A percentile compares a stretch with the other conserved stretches of the same genome.
These are phyloP conservation scores for Oryza meyeriana DNA, from an alignment of 176 grass and related monocot species.

Conservation along the genomic window DNA sequence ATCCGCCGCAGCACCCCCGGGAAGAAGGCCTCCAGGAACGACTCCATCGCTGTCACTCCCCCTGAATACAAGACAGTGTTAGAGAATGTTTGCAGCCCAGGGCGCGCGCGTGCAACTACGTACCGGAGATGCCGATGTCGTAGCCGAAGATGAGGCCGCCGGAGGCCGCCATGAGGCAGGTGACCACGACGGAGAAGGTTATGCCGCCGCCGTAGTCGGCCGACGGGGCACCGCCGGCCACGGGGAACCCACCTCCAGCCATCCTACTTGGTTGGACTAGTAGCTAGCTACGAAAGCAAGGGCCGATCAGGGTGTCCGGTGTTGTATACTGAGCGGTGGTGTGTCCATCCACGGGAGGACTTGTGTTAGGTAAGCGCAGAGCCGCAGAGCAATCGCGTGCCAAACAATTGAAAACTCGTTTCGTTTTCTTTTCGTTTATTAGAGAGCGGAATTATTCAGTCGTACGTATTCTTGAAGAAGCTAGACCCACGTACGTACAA, in stretches of 20 bases:
- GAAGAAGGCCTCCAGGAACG: constrained; percentile 56
- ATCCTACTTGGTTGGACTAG: neutral
- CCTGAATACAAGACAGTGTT: constrained; percentile 11
- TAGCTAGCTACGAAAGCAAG: neutral
- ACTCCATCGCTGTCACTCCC: constrained; percentile 66
- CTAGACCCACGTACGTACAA: no score
- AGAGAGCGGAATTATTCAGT: neutral
- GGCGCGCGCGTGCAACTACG: neutral
- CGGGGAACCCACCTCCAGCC: constrained; percentile 37
- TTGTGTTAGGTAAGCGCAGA: neutral
- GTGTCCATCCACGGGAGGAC: neutral
- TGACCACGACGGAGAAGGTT: constrained; percentile 56
- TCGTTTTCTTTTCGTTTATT: neutral
- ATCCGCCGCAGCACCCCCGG: constrained; percentile 48
- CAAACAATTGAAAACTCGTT: neutral
- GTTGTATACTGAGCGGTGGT: neutral
- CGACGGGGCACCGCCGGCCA: neutral
- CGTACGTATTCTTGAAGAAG: no score
- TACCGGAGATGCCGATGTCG: constrained; percentile 70
- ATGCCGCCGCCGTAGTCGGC: constrained; percentile 52
- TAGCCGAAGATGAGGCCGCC: constrained; percentile 76
- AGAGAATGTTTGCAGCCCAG: neutral
- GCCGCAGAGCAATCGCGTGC: neutral
- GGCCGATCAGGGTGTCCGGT: neutral
- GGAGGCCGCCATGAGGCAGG: constrained; percentile 68